phyloP scores from a whole-genome alignment of 805 yeast species.

The Ogataea thermomethanolica region DNA sequence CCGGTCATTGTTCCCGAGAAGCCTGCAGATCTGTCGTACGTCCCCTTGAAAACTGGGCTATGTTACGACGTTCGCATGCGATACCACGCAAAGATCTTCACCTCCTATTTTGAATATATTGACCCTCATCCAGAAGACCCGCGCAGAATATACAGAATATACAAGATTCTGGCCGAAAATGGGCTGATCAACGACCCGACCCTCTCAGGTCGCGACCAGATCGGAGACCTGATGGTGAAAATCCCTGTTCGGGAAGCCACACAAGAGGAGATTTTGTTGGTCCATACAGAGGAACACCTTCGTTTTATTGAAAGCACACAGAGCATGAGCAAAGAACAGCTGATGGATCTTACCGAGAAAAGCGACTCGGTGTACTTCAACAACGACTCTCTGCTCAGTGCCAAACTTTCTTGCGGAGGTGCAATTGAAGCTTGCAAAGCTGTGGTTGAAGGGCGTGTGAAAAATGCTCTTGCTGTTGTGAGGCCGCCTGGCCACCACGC shows the following conservation, averaged over 20 bases:
- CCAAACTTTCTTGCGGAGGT: conserved; percentile 93
- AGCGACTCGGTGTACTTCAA: conserved; percentile 96
- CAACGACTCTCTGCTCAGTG: conserved; percentile 83
- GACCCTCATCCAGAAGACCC: conserved; percentile 99
- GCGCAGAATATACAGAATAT: conserved; percentile 87
- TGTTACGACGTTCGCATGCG: conserved; percentile 97
- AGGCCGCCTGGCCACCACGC: conserved; percentile 99
- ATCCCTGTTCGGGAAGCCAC: conserved; percentile 90
- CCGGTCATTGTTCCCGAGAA: conserved; percentile 51
- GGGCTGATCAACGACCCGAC: conserved; percentile 83
- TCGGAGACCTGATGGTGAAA: conserved; percentile 84
- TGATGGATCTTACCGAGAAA: conserved; percentile 77
- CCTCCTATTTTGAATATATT: conserved; percentile 87
- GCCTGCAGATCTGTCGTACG: conserved; percentile 65
- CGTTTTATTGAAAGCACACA: conserved; percentile 72
- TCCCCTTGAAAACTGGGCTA: conserved; percentile 83
- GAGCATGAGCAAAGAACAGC: conserved; percentile 69
- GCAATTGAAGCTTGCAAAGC: conserved; percentile 95
- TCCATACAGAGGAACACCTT: conserved; percentile 80
- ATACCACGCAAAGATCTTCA: conserved; percentile 91
- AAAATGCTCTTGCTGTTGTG: conserved; percentile 89
- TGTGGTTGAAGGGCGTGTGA: conserved; percentile 87
- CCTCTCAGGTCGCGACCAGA: conserved; percentile 63
- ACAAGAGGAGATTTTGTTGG: conserved; percentile 77
- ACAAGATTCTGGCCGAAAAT: conserved; percentile 89